Base-by-base conservation (phyloP, 768 basidiomycete species). In the Cystobasidium onofrii region DNA sequence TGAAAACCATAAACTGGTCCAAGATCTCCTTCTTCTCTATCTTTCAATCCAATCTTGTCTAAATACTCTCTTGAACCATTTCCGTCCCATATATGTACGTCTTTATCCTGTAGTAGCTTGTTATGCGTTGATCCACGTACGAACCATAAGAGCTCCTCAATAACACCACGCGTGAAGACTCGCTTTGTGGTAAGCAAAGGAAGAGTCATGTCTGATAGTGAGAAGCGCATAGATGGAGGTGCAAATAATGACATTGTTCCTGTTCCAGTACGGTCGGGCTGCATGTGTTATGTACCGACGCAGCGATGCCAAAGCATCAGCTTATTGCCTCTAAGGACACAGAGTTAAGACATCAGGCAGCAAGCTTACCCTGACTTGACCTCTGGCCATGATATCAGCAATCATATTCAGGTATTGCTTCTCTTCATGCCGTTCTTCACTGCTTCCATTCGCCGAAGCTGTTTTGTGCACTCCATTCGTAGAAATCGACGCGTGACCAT, bases 31-130 rank as follows among this genome's bases (percentile, higher is more conserved):
- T 91, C 90, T 6, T 90, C 83, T 34, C 92, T 84, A 80, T 94
- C 88, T 0, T 85, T 85, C n/a, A 98, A 81, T 1, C 96, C 95
- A 23, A 91, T 84, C 73, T 85, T 85, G 79, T 92, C 90, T 33
- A 98, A 82, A 78, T 95, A 98, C 76, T 87, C 89, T 75, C 88
- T 86, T 1, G 89, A 89, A 9, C 92, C 94, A 76, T 99, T 98
- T 0, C 94, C 93, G 80, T 97, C 93, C 96, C 96, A 99, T 78
- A 99, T 98, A 81, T 90, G 90, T 75, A 98, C 86, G 64, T 91
- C 92, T 80, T 90, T 90, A 34, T 85, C 84, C 0, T 88, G 86
- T 46, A 99, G 85, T 0, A 88, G 76, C 4, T 83, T 87, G 0
- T 90, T 87, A 82, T 96, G 92, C 0, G 94, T 97, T 9, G 84